phyloP scores from a whole-genome alignment of 2,329 filamentous ascomycete genomes.

The Xylogone sp. region DNA sequence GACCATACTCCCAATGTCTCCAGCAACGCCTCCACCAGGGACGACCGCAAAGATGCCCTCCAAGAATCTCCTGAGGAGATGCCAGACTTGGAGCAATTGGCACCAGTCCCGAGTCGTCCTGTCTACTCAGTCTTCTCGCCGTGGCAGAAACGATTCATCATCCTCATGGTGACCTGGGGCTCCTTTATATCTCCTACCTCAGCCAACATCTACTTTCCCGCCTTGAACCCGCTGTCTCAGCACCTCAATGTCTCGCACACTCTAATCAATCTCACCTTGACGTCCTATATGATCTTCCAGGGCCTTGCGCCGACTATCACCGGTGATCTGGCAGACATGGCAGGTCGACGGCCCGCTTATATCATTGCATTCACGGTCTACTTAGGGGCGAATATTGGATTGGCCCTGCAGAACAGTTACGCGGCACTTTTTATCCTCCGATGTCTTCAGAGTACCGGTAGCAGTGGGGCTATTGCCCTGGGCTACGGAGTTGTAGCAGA shows the following conservation, averaged over 20 bases:
- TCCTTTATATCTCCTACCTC: conserved; percentile 26
- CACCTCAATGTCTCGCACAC: conserved; percentile 26
- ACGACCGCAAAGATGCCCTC: conserved; percentile 12
- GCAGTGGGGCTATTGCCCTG: conserved; percentile 60
- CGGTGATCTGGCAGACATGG: conserved; percentile 53
- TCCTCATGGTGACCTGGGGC: conserved; percentile 47
- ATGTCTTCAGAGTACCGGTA: conserved; percentile 54
- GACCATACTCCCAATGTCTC: too few relatives aligned
- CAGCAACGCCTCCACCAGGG: conserved; percentile 11
- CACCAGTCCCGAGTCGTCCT: conserved; percentile 21
- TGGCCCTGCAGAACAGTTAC: conserved; percentile 49
- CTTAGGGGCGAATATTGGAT: conserved; percentile 51
- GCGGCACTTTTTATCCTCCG: conserved; percentile 51
- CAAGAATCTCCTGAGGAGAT: conserved; percentile 16
- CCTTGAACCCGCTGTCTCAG: conserved; percentile 33
- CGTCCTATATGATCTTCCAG: conserved; percentile 34
- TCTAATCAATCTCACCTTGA: conserved; percentile 13
- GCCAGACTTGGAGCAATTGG: conserved; percentile 24
- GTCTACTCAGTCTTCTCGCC: conserved; percentile 26
- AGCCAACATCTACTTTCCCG: conserved; percentile 30
- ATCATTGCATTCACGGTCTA: conserved; percentile 53
- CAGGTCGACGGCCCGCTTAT: conserved; percentile 55
- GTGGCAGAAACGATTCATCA: conserved; percentile 46
- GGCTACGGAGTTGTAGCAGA: conserved; percentile 71
- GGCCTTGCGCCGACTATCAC: conserved; percentile 36